Conservation (phyloP, 208 protist genomes). For the Plasmodiophora brassicae region DNA sequence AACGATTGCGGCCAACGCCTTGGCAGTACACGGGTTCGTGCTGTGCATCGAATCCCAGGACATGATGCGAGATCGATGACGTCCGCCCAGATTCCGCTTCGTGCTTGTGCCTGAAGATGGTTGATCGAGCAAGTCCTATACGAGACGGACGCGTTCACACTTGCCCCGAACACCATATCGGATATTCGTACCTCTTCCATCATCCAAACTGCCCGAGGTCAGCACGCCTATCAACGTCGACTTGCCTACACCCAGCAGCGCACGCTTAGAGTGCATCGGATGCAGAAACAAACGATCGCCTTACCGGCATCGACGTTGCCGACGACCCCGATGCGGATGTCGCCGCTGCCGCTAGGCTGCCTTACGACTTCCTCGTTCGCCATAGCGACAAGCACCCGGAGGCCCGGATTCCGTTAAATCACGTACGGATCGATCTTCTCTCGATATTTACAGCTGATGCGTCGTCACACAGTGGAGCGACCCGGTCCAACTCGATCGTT, state of each 20-base stretch:
- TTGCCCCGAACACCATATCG: background rate
- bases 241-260: constrained; percentile 26
- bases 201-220: constrained; percentile 46
- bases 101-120: constrained; percentile 88
- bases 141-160: constrained; percentile 29
- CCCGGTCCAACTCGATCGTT: no score
- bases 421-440: no score
- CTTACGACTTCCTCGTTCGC: no score
- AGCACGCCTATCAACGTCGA: constrained; percentile 54
- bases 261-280: background rate
- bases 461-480: no score
- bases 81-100: constrained; percentile 87
- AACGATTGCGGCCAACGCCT: background rate
- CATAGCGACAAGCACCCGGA: no score
- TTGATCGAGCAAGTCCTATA: constrained; percentile 58
- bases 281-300: background rate
- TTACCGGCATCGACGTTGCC: constrained; percentile 50
- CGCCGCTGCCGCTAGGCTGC: no score
- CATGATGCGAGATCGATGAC: constrained; percentile 84
- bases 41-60: constrained; percentile 83
- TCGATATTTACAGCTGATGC: no score
- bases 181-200: constrained; percentile 26
- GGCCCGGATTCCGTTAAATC: no score
- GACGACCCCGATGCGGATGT: constrained; percentile 51
- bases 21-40: constrained; percentile 82